Evolutionary conservation across 1,139 yeast genomes (phyloP).

Genomic region (Yamadazyma atlantica): DNA sequence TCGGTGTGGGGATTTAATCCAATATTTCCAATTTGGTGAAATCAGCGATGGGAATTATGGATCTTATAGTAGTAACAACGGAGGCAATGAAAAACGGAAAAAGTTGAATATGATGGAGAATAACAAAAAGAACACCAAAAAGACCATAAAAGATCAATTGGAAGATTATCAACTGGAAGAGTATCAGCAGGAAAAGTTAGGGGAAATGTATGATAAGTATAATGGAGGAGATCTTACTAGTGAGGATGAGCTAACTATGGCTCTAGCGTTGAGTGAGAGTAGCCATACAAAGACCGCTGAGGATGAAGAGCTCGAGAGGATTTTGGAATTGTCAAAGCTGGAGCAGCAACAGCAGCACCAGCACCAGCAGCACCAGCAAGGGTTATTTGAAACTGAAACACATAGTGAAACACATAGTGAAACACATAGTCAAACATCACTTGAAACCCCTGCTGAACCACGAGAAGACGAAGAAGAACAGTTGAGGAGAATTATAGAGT

Average conservation of each 20-base stretch:
- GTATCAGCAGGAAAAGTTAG: conserved; percentile 18
- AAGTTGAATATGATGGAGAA: conserved; percentile 21
- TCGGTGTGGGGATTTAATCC: conserved; percentile 55
- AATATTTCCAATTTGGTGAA: conserved; percentile 62
- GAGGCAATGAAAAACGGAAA: conserved; percentile 15
- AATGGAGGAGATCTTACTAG: conserved; percentile 41
- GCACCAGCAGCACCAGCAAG: conserved; percentile 1
- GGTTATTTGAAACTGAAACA: not conserved
- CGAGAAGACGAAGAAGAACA: conserved; percentile 12
- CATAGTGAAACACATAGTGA: no score
- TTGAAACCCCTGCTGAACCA: not conserved
- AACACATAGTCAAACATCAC: no score
- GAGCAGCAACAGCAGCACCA: conserved; percentile 7
- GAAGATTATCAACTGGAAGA: conserved; percentile 37
- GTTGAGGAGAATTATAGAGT: conserved; percentile 14
- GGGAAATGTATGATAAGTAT: conserved; percentile 39
- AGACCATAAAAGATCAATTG: conserved; percentile 31
- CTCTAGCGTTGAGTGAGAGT: conserved; percentile 54
- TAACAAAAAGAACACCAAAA: conserved; percentile 16
- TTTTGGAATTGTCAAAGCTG: conserved; percentile 21
- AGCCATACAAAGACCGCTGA: conserved; percentile 11
- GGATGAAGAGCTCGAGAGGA: conserved; percentile 28
- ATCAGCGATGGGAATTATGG: conserved; percentile 5
- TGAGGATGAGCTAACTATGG: conserved; percentile 48
- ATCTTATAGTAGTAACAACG: conserved; percentile 1